Evolutionary conservation across 441 rosid species (phyloP).

Genomic region (Brassica balearica): DNA sequence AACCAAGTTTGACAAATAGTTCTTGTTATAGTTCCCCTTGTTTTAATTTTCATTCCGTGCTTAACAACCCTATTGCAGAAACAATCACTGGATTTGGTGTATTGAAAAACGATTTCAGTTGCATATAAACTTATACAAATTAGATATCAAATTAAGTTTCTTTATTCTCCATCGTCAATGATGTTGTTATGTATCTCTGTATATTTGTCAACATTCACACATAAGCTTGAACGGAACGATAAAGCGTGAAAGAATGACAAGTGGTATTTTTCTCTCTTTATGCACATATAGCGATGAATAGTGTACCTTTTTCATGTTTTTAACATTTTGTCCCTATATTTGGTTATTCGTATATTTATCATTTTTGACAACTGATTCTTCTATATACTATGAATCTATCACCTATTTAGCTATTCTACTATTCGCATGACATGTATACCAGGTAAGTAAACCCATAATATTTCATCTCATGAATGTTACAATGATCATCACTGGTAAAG

Average conservation of each 20-base stretch:
- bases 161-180: background rate
- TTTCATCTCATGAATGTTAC: too few relatives aligned
- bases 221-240: too few relatives aligned
- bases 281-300: background rate
- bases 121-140: background rate
- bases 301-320: background rate
- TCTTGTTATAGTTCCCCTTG: background rate
- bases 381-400: background rate
- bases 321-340: background rate
- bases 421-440: too few relatives aligned
- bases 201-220: background rate
- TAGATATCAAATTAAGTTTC: too few relatives aligned
- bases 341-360: too few relatives aligned
- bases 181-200: background rate
- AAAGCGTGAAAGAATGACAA: too few relatives aligned
- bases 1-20: background rate
- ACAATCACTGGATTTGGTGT: conserved; percentile 1
- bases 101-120: background rate
- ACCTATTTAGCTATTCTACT: too few relatives aligned
- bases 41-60: background rate
- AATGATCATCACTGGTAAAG: too few relatives aligned
- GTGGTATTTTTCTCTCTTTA: too few relatives aligned
- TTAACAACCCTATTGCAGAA: background rate
- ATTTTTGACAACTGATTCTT: too few relatives aligned
- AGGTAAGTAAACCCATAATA: background rate